Evolutionary conservation across 2,329 filamentous ascomycete genomes (phyloP).

Genomic region (Helminthosporium solani): DNA sequence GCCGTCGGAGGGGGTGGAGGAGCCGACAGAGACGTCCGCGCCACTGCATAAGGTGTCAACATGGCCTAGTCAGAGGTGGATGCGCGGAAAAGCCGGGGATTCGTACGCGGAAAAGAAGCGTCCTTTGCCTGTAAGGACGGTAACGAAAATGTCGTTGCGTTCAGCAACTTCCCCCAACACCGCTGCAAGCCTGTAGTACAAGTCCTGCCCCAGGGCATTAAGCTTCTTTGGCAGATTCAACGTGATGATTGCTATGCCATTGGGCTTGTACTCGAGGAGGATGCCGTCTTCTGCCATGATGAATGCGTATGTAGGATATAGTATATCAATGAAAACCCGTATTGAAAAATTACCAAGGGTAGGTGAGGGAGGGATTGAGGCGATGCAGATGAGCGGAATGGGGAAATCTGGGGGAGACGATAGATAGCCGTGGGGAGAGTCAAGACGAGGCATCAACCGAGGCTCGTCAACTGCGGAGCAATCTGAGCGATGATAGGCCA

Average conservation of each 20-base stretch:
- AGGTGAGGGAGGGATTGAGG: not conserved
- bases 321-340: too few species aligned
- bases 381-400: conserved; percentile 1
- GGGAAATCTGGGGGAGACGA: conserved; percentile 7
- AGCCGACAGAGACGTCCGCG: conserved; percentile 69
- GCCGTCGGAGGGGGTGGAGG: conserved; percentile 38
- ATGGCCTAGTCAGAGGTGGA: not conserved
- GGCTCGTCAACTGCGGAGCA: conserved; percentile 23
- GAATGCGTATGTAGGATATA: not conserved
- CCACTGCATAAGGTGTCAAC: too few species aligned
- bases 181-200: conserved; percentile 76
- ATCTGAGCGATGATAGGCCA: conserved; percentile 10
- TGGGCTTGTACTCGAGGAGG: conserved; percentile 64
- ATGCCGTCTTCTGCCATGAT: conserved; percentile 44
- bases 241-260: conserved; percentile 74
- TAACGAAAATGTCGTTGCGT: conserved; percentile 79
- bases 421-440: conserved; percentile 9
- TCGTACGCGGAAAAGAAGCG: conserved; percentile 82
- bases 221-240: conserved; percentile 85
- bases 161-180: conserved; percentile 74
- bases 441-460: conserved; percentile 16
- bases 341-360: too few species aligned
- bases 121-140: conserved; percentile 79
- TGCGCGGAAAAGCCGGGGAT: conserved; percentile 1
- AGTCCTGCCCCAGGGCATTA: conserved; percentile 70